These are phyloP conservation scores for Picea abies DNA, from an alignment of 83 land plant genomes.

Conservation along the genomic window DNA sequence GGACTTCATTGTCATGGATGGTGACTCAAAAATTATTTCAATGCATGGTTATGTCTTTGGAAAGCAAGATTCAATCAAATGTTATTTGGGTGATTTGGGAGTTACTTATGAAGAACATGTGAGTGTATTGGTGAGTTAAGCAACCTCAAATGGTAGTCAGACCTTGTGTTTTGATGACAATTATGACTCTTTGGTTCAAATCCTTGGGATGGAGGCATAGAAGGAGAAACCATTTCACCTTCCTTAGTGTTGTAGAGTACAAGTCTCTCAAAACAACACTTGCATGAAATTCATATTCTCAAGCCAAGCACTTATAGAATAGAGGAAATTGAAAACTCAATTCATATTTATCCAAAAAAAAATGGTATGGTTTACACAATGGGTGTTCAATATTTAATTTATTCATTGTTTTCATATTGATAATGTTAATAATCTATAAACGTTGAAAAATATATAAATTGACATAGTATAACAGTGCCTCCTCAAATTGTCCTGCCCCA, in stretches of 20 bases:
- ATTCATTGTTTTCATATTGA: no score
- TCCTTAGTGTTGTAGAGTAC: slow-evolving; percentile 6
- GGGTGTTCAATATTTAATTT: no score
- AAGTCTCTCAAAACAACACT: slow-evolving; percentile 2
- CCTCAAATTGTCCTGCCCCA: no score
- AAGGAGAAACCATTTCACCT: slow-evolving; percentile 15
- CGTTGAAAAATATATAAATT: no score
- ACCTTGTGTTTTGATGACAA: slow-evolving; percentile 8
- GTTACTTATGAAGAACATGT: not conserved
- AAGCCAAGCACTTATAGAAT: no score
- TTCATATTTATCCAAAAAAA: no score
- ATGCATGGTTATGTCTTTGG: slow-evolving; percentile 2
- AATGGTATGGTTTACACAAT: no score
- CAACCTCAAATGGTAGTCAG: not conserved
- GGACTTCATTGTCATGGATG: not conserved
- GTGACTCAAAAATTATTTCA: not conserved
- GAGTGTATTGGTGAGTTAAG: not conserved
- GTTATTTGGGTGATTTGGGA: not conserved
- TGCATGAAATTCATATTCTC: not conserved
- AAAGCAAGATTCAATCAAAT: not conserved
- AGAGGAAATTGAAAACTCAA: no score
- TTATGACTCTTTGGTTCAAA: slow-evolving; percentile 14
- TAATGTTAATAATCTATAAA: no score
- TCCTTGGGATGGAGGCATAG: slow-evolving; percentile 4
- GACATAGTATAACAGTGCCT: no score